Base-by-base conservation (phyloP, 2,329 filamentous ascomycete species). In the Fusarium veterinarium region DNA sequence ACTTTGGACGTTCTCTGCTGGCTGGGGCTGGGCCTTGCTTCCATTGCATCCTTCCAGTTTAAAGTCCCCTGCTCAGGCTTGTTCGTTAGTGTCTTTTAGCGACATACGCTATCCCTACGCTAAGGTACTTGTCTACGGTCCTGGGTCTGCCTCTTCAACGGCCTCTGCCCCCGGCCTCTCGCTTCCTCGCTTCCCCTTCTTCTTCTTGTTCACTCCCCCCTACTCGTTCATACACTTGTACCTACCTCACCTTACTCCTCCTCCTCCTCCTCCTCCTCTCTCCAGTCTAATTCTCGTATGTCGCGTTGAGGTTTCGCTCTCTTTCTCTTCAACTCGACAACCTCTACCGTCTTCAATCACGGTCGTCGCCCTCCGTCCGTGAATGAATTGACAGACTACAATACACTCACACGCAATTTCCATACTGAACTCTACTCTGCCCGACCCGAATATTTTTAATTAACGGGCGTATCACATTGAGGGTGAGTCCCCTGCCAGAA, bases 121-220 rank as follows among this genome's bases (percentile, higher is more conserved):
- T 69, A 49, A 49, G n/a, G 46, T 19, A 64, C 52, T 57, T 51
- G 64, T 58, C 55, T 58, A 37, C 33, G 46, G 69, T 59, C 55
- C 49, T 58, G 60, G 60, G 45, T 67, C 60, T 73, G 55, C 73
- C 69, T 76, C 73, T 76, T 76, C 75, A 75, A 76, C 73, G 74
- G 71, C 73, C 64, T 76, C 68, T 67, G 52, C 71, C 75, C 75
- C 75, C 68, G 64, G 68, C 71, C 60, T 51, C 56, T 68, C 57
- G 63, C 72, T 71, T 60, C 60, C 64, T 58, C 64, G 52, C 64
- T 67, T 67, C 49, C 58, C 46, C 49, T 30, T 45, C 49, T 64
- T 61, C 53, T 51, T 60, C 71, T 40, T 55, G 66, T 59, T 41
- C 57, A 51, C 52, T 67, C 45, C 48, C 41, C 60, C 40, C 23